These are phyloP conservation scores for Penicillium paradoxum DNA, from an alignment of 495 filamentous ascomycete species.

Conservation along the genomic window DNA sequence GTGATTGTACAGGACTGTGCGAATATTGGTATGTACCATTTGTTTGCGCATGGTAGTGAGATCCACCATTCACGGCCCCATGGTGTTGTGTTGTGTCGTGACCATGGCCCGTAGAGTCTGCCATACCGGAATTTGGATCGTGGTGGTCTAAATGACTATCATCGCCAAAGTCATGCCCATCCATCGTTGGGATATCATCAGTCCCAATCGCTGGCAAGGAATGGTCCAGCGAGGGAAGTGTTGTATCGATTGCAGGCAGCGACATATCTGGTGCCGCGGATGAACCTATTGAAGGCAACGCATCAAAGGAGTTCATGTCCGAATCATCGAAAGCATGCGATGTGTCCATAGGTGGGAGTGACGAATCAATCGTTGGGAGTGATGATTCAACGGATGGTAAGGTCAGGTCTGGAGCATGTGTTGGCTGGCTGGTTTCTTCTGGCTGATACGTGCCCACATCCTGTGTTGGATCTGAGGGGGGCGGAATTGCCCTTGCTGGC, in stretches of 20 bases:
- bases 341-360: slow-evolving; percentile 14
- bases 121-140: slow-evolving; percentile 13
- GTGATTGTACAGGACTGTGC: slow-evolving; percentile 17
- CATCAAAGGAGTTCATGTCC: slow-evolving; percentile 33
- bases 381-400: slow-evolving; percentile 16
- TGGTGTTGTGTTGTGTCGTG: slow-evolving; percentile 30
- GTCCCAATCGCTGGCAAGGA: slow-evolving; percentile 36
- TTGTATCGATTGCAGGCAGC: slow-evolving; percentile 38
- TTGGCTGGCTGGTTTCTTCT: slow-evolving; percentile 5
- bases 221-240: slow-evolving; percentile 31
- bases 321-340: slow-evolving; percentile 24
- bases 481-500: neutral
- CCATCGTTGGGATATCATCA: slow-evolving; percentile 30
- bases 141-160: slow-evolving; percentile 17
- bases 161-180: slow-evolving; percentile 20
- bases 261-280: slow-evolving; percentile 26
- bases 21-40: slow-evolving; percentile 33
- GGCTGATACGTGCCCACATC: neutral
- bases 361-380: slow-evolving; percentile 20
- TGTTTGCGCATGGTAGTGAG: slow-evolving; percentile 22
- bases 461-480: slow-evolving; percentile 4
- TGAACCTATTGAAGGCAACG: slow-evolving; percentile 27
- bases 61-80: slow-evolving; percentile 19
- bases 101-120: slow-evolving; percentile 29
- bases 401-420: slow-evolving; percentile 7